A percentile compares a stretch with the other conserved stretches of the same genome.
phyloP scores from a whole-genome alignment of 345 rosid species.

The Cardamine occulta region DNA sequence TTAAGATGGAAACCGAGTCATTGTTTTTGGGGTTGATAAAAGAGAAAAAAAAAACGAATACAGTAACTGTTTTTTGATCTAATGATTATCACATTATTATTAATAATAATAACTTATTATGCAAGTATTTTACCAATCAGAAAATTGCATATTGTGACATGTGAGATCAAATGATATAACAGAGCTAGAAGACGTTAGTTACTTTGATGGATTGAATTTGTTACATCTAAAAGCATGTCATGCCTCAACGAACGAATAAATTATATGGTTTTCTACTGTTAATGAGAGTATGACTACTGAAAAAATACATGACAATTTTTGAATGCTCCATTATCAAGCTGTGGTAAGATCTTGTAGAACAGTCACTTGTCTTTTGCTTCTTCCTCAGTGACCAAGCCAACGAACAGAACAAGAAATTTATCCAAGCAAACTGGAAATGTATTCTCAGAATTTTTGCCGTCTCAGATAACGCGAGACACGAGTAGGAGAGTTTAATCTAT shows the following conservation, averaged over 20 bases:
- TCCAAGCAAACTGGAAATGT: conserved; percentile 24
- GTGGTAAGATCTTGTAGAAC: conserved; percentile 17
- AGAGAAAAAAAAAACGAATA: background rate
- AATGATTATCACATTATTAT: background rate
- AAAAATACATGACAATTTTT: conserved; percentile 5
- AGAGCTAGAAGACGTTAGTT: too few relatives aligned
- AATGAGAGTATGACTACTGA: background rate
- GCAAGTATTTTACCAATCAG: too few relatives aligned
- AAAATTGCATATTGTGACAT: too few relatives aligned
- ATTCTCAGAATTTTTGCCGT: background rate
- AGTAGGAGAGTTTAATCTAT: conserved; percentile 21
- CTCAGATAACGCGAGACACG: background rate
- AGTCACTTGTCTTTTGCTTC: conserved; percentile 17
- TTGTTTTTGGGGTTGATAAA: background rate
- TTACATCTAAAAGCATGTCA: conserved; percentile 9
- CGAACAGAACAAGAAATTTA: background rate
- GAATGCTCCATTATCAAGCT: conserved; percentile 6
- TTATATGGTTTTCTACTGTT: conserved; percentile 12
- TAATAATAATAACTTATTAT: too few relatives aligned
- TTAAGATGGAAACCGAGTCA: background rate
- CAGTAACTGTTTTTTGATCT: background rate
- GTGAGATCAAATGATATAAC: too few relatives aligned
- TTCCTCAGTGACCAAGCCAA: conserved; percentile 21
- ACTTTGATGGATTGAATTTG: background rate
- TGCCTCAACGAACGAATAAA: background rate